Conservation (phyloP, 2,329 filamentous ascomycete species). For the Colletotrichum magnum region DNA sequence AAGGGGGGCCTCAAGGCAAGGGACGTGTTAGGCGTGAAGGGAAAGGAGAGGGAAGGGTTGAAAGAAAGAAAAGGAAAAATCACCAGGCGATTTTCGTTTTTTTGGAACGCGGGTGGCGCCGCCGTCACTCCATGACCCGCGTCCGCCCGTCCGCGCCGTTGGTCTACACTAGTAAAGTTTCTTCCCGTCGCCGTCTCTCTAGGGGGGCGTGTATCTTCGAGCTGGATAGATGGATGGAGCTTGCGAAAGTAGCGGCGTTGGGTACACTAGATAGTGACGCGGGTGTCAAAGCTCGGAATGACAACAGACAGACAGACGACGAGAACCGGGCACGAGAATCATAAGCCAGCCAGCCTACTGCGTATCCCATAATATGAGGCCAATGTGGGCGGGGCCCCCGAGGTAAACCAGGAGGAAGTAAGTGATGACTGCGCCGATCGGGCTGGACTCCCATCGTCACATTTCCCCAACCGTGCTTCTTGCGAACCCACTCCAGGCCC, state of each 20-base stretch:
- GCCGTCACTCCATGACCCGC: conserved; percentile 17
- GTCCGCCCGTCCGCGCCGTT: neutral
- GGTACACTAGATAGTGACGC: no score
- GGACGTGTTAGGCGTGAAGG: no score
- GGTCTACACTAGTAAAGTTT: neutral
- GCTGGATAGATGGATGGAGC: no score
- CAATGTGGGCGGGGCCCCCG: no score
- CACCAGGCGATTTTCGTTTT: no score
- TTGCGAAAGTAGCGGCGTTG: no score
- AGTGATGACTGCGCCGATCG: conserved; percentile 21
- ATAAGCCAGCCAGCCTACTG: no score
- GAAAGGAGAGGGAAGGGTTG: no score
- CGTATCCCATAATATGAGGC: no score
- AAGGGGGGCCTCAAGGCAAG: neutral
- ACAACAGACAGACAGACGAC: no score
- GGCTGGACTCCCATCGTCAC: conserved; percentile 4
- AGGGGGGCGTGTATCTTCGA: neutral
- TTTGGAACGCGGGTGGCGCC: conserved; percentile 35
- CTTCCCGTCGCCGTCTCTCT: neutral
- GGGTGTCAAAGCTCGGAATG: no score
- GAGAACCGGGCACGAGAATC: no score
- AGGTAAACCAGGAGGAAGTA: neutral
- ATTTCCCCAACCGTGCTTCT: conserved; percentile 28
- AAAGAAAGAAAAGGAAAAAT: neutral
- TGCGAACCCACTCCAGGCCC: conserved; percentile 4